A percentile compares a stretch with the other conserved stretches of the same genome.
These are phyloP conservation scores for Podospora pseudoanserina DNA, from an alignment of 495 filamentous ascomycete species.

Conservation along the genomic window DNA sequence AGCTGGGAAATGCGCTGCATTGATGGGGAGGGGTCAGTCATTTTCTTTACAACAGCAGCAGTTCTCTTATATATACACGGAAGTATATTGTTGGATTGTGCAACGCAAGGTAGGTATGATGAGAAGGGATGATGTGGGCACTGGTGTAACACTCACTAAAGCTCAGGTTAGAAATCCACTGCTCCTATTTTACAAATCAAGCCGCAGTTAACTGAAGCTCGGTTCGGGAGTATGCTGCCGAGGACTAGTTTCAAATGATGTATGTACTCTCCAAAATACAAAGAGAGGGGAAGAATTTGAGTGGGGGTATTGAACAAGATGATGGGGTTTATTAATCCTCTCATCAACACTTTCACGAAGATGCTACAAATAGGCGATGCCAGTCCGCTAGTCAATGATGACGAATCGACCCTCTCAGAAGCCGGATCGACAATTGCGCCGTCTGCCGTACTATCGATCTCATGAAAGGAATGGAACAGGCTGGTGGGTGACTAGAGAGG, in stretches of 20 bases:
- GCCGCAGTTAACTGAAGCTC: not conserved
- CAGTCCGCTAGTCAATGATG: not conserved
- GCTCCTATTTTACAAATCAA: not conserved
- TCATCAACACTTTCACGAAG: too few relatives aligned
- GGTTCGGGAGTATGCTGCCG: not conserved
- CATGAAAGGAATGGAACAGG: not conserved
- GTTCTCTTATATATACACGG: not conserved
- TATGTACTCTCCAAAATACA: not conserved
- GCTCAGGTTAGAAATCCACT: not conserved
- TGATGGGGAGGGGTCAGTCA: not conserved
- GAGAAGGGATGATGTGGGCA: not conserved
- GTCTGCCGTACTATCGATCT: not conserved
- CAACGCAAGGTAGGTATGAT: not conserved
- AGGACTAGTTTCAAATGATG: not conserved
- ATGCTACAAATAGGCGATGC: not conserved
- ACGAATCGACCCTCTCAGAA: not conserved
- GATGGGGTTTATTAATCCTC: too few relatives aligned
- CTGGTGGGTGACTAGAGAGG: too few relatives aligned
- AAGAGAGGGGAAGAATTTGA: not conserved
- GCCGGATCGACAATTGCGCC: not conserved
- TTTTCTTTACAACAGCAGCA: not conserved
- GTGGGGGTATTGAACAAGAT: not conserved
- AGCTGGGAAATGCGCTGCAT: slow-evolving; percentile 16
- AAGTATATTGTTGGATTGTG: not conserved
- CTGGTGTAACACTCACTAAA: not conserved